Evolutionary conservation across 805 yeast species (phyloP).

Genomic region (Barnettozyma populi): DNA sequence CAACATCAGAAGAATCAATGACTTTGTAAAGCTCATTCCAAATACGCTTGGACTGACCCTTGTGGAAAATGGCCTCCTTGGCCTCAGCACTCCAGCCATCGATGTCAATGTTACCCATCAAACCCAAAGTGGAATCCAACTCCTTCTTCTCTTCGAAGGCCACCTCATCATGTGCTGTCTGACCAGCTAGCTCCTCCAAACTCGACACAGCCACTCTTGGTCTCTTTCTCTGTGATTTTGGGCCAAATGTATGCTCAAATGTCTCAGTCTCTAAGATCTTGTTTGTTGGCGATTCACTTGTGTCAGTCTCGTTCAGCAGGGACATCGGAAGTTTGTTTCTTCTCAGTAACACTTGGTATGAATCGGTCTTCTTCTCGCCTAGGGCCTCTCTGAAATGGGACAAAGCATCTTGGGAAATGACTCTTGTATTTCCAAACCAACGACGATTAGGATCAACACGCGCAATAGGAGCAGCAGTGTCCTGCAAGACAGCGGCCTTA

Average conservation of each 20-base stretch:
- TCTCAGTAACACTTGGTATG: conserved; percentile 79
- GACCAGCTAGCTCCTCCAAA: conserved; percentile 69
- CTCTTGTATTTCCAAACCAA: conserved; percentile 98
- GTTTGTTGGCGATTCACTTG: conserved; percentile 69
- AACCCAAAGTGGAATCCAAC: conserved; percentile 66
- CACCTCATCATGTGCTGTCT: conserved; percentile 51
- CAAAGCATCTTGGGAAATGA: conserved; percentile 93
- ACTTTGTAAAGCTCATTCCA: conserved; percentile 98
- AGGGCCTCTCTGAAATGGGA: conserved; percentile 91
- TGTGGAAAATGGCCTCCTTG: conserved; percentile 90
- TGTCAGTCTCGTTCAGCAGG: conserved; percentile 78
- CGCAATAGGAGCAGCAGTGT: conserved; percentile 82
- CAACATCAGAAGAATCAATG: conserved; percentile 95
- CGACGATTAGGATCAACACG: conserved; percentile 93
- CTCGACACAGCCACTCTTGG: conserved; percentile 75
- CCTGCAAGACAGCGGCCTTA: conserved; percentile 83
- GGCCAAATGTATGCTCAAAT: conserved; percentile 80
- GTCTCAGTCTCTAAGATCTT: conserved; percentile 87
- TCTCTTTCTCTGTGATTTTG: conserved; percentile 89
- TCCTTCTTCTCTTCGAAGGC: conserved; percentile 71
- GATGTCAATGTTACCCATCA: conserved; percentile 61
- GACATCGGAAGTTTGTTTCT: conserved; percentile 96
- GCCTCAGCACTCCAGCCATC: conserved; percentile 90
- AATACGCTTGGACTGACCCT: conserved; percentile 96
- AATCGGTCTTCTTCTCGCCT: conserved; percentile 76